Base-by-base conservation (phyloP, 345 rosid genomes). In the Passiflora organensis region DNA sequence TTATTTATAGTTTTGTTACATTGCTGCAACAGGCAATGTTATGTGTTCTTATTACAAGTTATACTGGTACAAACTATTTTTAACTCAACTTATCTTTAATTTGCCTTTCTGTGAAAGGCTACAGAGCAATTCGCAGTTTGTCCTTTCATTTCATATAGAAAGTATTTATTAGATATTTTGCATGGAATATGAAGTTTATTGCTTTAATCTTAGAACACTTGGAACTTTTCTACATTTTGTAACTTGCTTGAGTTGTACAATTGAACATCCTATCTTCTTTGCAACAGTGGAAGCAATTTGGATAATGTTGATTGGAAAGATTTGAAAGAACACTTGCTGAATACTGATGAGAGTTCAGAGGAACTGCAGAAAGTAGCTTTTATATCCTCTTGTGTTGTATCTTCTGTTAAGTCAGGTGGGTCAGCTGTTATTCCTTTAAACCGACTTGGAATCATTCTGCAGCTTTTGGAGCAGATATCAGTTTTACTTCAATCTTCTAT, bases 321-420 rank as follows among this genome's bases (percentile, higher is more conserved):
- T 48, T 57, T 67, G 61, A 43, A 60, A 52, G 72, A 69, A 47
- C 68, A 71, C 60, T 70, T 83, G 37, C 48, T 70, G 55, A 66
- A 51, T 36, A 58, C 43, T 50, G 80, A 65, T 45, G 87, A 76
- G 54, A 79, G 67, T 51, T 48, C 41, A 56, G 86, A 83, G 58
- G 96, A 87, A 75, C 66, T 48, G 72, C 82, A 82, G 73, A 87
- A 84, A 55, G 65, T 91, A 62, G 79, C 71, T 63, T 91, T 76
- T 67, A 72, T 84, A 60, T 82, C 82, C 69, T 70, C 90, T 2
- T 80, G 86, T 60, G 69, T 72, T 41, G 50, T 82, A 43, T 85
- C 80, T 52, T 73, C 87, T 53, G 80, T 86, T 59, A 76, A 66
- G 65, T 79, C 81, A 50, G 87, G 91, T 66, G 98, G 91, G 57